Percentiles rank a stretch among this genome's conserved stretches.
Conservation (phyloP, 108 stramenopile species). For the Pseudonitzschia pungens region DNA sequence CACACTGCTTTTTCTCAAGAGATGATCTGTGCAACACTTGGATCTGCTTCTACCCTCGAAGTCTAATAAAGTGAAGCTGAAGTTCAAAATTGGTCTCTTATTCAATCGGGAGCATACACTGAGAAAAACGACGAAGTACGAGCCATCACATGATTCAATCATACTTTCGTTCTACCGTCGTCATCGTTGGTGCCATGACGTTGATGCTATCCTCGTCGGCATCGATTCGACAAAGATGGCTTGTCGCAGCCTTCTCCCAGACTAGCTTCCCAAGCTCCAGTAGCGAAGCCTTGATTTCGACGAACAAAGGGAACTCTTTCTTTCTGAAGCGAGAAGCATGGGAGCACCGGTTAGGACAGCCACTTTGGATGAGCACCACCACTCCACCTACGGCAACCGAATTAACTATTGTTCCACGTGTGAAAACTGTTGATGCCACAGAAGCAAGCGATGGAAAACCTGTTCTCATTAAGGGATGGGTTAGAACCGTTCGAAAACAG, state of each 20-base stretch:
- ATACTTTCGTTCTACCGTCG: background rate
- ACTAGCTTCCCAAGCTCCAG: background rate
- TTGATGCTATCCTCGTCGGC: conserved; percentile 5
- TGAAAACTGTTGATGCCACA: conserved; percentile 67
- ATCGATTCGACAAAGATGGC: background rate
- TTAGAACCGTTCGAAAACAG: conserved; percentile 94
- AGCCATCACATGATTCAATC: conserved; percentile 8
- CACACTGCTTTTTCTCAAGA: no score
- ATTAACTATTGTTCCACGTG: conserved; percentile 39
- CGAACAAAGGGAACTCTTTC: background rate
- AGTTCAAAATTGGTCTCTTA: background rate
- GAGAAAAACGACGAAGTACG: background rate
- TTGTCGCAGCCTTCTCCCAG: conserved; percentile 4
- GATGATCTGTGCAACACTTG: no score
- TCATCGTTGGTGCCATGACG: conserved; percentile 5
- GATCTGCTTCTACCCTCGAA: no score
- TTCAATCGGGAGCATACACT: background rate
- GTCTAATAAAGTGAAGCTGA: no score
- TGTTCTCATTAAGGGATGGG: conserved; percentile 95
- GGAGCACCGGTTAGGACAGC: background rate
- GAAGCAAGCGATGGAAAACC: conserved; percentile 60
- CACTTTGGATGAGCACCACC: conserved; percentile 3
- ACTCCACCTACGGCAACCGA: conserved; percentile 7
- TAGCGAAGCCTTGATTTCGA: background rate
- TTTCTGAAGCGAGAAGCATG: background rate